Percentiles rank a stretch among this genome's conserved stretches.
Evolutionary conservation across 176 grass and related monocot species (phyloP).

Genomic region (Paspalum vaginatum): DNA sequence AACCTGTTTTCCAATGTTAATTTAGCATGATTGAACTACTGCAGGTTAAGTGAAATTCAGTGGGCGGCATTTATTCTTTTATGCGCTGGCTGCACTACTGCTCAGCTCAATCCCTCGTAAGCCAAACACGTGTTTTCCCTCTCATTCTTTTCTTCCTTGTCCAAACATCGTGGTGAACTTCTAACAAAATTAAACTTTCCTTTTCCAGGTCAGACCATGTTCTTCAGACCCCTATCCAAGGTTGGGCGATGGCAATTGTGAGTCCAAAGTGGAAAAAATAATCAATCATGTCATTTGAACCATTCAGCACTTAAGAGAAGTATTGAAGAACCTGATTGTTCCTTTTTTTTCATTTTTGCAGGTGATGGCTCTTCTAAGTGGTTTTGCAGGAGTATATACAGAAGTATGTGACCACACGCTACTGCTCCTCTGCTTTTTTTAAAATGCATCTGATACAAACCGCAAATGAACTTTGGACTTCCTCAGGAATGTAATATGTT

Average conservation of each 20-base stretch:
- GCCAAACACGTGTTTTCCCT: slow-evolving; percentile 31
- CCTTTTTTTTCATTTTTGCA: too few species aligned
- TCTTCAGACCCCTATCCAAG: slow-evolving; percentile 58
- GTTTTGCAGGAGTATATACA: slow-evolving; percentile 74
- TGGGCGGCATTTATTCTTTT: slow-evolving; percentile 82
- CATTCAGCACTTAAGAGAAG: too few species aligned
- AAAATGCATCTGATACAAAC: too few species aligned
- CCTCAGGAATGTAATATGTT: too few species aligned
- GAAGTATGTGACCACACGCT: too few species aligned
- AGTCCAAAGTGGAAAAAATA: slow-evolving; percentile 28
- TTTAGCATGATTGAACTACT: slow-evolving; percentile 15
- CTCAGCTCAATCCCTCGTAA: slow-evolving; percentile 80
- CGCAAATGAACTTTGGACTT: too few species aligned
- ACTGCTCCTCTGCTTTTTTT: too few species aligned
- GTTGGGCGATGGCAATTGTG: slow-evolving; percentile 77
- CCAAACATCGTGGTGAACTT: too few species aligned
- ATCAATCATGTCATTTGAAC: neutral
- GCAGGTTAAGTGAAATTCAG: slow-evolving; percentile 76
- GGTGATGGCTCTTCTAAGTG: slow-evolving; percentile 81
- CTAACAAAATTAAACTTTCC: too few species aligned
- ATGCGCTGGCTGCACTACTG: slow-evolving; percentile 69
- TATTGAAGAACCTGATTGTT: too few species aligned
- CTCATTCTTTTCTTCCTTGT: neutral
- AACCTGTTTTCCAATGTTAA: slow-evolving; percentile 15
- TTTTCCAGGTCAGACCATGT: slow-evolving; percentile 53